A percentile compares a stretch with the other conserved stretches of the same genome.
Evolutionary conservation across 176 grass and related monocot genomes (phyloP).

Genomic region (Eleusine indica): DNA sequence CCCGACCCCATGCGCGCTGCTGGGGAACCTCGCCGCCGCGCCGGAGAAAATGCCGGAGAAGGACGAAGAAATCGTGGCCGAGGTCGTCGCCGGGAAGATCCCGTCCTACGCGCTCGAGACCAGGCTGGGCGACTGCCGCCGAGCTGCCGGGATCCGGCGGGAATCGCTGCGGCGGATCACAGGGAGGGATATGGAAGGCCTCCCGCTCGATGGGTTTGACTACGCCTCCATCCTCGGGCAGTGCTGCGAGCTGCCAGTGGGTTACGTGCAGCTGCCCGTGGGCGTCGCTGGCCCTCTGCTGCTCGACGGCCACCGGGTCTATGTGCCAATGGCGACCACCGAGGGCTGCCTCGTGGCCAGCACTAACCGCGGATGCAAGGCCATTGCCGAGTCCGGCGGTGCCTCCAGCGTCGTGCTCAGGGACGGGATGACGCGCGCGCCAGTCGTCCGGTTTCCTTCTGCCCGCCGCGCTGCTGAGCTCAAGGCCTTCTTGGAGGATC

Average conservation of each 20-base stretch:
- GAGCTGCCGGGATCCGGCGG: conserved; percentile 67
- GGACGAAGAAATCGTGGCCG: conserved; percentile 68
- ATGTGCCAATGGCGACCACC: conserved; percentile 84
- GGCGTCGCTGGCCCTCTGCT: conserved; percentile 72
- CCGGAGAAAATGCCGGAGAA: conserved; percentile 51
- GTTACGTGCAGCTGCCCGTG: conserved; percentile 71
- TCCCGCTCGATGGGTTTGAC: conserved; percentile 73
- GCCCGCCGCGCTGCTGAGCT: conserved; percentile 65
- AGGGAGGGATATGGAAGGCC: conserved; percentile 57
- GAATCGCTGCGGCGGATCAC: conserved; percentile 69
- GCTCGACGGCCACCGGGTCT: conserved; percentile 55
- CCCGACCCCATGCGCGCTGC: conserved; percentile 42
- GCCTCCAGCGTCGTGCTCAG: conserved; percentile 57
- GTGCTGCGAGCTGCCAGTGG: conserved; percentile 84
- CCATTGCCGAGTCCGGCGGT: conserved; percentile 72
- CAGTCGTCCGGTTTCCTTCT: conserved; percentile 50
- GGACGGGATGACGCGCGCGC: conserved; percentile 76
- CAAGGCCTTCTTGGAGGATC: conserved; percentile 62
- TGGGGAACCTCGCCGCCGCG: conserved; percentile 27
- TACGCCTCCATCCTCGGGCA: conserved; percentile 68
- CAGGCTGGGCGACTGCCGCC: conserved; percentile 58
- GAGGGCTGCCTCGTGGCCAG: conserved; percentile 85
- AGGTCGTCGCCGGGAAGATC: conserved; percentile 50
- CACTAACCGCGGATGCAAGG: conserved; percentile 77
- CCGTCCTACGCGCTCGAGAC: conserved; percentile 72